Base-by-base conservation (phyloP, 2,329 filamentous ascomycete genomes). In the Curvularia sp. region DNA sequence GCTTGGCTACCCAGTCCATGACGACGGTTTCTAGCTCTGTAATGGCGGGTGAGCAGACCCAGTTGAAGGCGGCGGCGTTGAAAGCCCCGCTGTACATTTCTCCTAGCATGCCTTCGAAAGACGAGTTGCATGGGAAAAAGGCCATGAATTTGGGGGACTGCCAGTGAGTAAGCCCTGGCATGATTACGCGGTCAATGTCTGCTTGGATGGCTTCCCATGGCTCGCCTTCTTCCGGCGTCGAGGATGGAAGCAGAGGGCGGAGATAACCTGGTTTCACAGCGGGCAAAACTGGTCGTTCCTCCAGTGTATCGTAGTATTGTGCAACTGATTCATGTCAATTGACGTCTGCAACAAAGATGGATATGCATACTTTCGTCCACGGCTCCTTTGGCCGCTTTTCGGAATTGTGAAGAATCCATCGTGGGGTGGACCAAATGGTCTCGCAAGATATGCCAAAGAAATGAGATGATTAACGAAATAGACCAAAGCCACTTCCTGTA, bases 151-250 rank as follows among this genome's bases (percentile, higher is more conserved):
- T 93, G 30, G 74, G 94, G 2, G 89, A 92, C 75, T 96, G 89
- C 93, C 94, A 98, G 79, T 97, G 94, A 0, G 94, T 97, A 53
- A 98, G 82, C 5, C 94, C 94, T 0, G 94, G 94, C 74, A 97
- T 87, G 73, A 98, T 97, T 74, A 95, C 91, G 43, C 84, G 80
- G 68, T 93, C 89, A 50, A 98, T 88, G 74, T 98, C 94, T 56
- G 86, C 83, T 69, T 92, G 90, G 72, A 98, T 97, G 51, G 86
- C 82, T 21, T 82, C 79, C 91, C 93, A 97, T 72, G 85, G 80
- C 81, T 89, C 92, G 69, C 84, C 90, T 57, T 86, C 81, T 65
- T 83, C 81, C 48, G 86, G 94, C 38, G 86, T 86, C 53, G 80
- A 82, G 38, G 78, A 70, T 1, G 94, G 94, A 21, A 98, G 86